phyloP scores from a whole-genome alignment of 2,329 filamentous ascomycete genomes.

The Stagonosporopsis rhizophila region DNA sequence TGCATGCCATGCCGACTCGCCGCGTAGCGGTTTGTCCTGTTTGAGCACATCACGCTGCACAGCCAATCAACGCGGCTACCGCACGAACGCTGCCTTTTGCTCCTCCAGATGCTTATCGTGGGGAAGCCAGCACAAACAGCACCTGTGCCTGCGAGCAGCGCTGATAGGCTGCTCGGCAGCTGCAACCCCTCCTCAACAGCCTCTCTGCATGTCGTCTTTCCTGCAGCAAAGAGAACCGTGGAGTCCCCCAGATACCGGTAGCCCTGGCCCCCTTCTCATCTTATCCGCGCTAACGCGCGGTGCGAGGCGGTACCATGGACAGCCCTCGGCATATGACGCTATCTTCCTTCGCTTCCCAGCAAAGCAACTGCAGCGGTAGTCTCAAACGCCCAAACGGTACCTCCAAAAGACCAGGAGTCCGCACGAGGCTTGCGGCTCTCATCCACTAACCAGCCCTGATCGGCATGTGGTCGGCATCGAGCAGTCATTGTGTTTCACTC shows the following conservation, averaged over 20 bases:
- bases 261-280: conserved; percentile 1
- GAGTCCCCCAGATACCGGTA: background rate
- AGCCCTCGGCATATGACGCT: conserved; percentile 12
- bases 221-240: conserved; percentile 2
- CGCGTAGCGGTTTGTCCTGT: conserved; percentile 6
- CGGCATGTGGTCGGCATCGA: conserved; percentile 17
- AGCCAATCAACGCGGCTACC: conserved; percentile 8
- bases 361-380: conserved; percentile 6
- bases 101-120: conserved; percentile 20
- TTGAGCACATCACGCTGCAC: conserved; percentile 1
- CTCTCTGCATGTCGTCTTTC: conserved; percentile 1
- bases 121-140: conserved; percentile 13
- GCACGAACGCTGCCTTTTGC: conserved; percentile 13
- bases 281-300: conserved; percentile 2
- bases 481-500: conserved; percentile 18
- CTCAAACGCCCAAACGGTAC: conserved; percentile 8
- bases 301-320: conserved; percentile 4
- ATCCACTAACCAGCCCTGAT: conserved; percentile 5
- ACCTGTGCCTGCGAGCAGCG: background rate
- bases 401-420: conserved; percentile 1
- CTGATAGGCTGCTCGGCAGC: conserved; percentile 10
- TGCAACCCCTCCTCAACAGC: conserved; percentile 17
- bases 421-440: conserved; percentile 1
- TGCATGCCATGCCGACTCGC: conserved; percentile 12
- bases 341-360: background rate